These are phyloP conservation scores for Crithidia acanthocephali DNA, from an alignment of 208 protist genomes.

Conservation along the genomic window DNA sequence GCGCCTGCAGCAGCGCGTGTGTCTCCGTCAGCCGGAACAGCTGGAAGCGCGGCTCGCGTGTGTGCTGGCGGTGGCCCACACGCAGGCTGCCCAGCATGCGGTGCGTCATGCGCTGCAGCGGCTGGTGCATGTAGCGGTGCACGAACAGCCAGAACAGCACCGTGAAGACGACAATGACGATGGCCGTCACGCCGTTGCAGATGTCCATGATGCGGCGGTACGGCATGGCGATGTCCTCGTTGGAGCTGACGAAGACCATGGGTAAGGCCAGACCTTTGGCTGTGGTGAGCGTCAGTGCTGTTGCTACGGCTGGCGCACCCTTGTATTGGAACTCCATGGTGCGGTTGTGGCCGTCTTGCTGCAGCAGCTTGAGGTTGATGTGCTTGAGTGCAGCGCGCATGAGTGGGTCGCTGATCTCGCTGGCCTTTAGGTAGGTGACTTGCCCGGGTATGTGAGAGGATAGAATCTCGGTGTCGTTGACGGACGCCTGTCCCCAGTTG, in stretches of 20 bases:
- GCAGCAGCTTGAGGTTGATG: slow-evolving; percentile 22
- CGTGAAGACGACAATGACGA: slow-evolving; percentile 9
- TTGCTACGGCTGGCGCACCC: neutral
- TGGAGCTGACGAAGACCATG: slow-evolving; percentile 18
- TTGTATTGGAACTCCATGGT: slow-evolving; percentile 11
- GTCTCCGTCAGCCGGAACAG: slow-evolving; percentile 19
- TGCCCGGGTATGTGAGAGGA: neutral
- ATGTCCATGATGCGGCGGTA: slow-evolving; percentile 23
- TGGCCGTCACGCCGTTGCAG: slow-evolving; percentile 9
- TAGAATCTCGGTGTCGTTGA: slow-evolving; percentile 9
- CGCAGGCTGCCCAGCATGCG: slow-evolving; percentile 10
- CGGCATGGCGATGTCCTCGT: slow-evolving; percentile 6
- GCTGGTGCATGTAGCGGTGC: slow-evolving; percentile 5
- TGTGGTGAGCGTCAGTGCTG: slow-evolving; percentile 5
- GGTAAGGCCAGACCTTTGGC: neutral
- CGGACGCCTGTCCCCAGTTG: slow-evolving; percentile 34
- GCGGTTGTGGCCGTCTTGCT: slow-evolving; percentile 1
- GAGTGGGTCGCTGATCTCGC: slow-evolving; percentile 38
- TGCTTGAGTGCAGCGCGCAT: slow-evolving; percentile 42
- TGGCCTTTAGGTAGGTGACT: slow-evolving; percentile 19
- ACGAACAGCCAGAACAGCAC: slow-evolving; percentile 15
- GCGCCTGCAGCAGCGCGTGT: slow-evolving; percentile 10
- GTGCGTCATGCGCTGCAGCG: slow-evolving; percentile 12
- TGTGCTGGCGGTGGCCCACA: slow-evolving; percentile 1
- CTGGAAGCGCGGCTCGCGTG: neutral